Evolutionary conservation across 176 grass and related monocot genomes (phyloP).

Genomic region (Carex myosuroides): DNA sequence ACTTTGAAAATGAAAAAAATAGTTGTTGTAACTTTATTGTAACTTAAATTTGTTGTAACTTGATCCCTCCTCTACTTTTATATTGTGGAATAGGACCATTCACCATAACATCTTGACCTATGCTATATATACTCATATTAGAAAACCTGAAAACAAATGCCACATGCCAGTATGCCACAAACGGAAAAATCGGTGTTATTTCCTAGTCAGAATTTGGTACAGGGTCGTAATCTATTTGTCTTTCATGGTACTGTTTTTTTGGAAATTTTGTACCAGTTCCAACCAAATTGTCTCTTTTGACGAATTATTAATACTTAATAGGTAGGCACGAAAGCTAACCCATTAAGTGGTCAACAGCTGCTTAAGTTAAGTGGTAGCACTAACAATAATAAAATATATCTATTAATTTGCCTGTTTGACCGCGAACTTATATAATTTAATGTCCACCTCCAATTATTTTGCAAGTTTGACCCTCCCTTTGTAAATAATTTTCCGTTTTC

Average conservation of each 20-base stretch:
- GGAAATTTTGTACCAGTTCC: slow-evolving; percentile 20
- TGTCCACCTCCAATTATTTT: background rate
- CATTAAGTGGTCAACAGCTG: background rate
- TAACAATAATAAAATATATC: background rate
- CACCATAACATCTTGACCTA: background rate
- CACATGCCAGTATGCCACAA: background rate
- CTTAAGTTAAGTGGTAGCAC: background rate
- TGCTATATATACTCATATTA: too few relatives aligned
- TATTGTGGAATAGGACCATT: background rate
- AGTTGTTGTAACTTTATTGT: too few relatives aligned
- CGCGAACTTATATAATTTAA: background rate
- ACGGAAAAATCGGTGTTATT: background rate
- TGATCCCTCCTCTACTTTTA: too few relatives aligned
- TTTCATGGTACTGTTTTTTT: slow-evolving; percentile 3
- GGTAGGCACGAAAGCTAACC: slow-evolving; percentile 10
- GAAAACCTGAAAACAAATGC: background rate
- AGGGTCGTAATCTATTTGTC: slow-evolving; percentile 3
- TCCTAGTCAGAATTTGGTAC: slow-evolving; percentile 20
- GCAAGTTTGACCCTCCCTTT: background rate
- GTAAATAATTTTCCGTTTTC: background rate
- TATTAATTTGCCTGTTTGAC: background rate
- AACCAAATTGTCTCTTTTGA: slow-evolving; percentile 7
- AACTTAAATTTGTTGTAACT: too few relatives aligned
- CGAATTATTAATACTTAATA: background rate
- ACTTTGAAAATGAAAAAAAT: too few relatives aligned